Evolutionary conservation across 2,329 filamentous ascomycete genomes (phyloP), one percentile per base, ranked within the genome.

Genomic region (Aspergillus pseudoglaucus): DNA sequence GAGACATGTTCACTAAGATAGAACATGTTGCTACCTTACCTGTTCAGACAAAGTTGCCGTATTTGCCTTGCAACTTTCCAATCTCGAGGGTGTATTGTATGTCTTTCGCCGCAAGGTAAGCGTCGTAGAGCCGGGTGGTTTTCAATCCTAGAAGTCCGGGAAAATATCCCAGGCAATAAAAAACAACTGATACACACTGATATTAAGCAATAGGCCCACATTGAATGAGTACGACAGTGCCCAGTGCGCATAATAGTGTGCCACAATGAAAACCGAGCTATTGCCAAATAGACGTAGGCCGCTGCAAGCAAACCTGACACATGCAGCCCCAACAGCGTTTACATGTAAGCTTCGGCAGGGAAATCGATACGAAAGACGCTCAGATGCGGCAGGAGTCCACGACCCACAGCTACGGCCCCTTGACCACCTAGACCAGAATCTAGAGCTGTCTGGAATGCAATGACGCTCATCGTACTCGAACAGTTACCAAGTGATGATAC

Each of bases 31-130:
- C 14, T 6, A 35, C 5, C 52, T 39, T 49, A 65, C 66, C 66
- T 8, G 59, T 62, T 23, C 64, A 59, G 5, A 68, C 59, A 50
- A 66, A 60, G 39, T 67, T 60, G 18, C 66, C 66, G 50, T 68
- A 66, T 32, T 56, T 46, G 0, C 51, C 42, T 46, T 68, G 65
- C 47, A 67, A 47, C 25, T 59, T 59, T 4, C 45, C 55, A 6
- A 66, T 20, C 23, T 64, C 59, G 33, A 60, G 55, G 47, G 62
- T 58, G 45, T 62, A 65, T 23, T 65, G 51, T 3, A 59, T 45
- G 25, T 59, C 50, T 45, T 60, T 65, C 18, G 60, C 60, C 6
- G 55, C 49, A n/a, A 63, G 49, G 6, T 47, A 48, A 1, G 60
- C 54, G 12, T 54, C 56, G 22, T 65, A 65, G 33, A 67, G 60